A percentile compares a stretch with the other conserved stretches of the same genome.
These are phyloP conservation scores for Zymoseptoria ardabiliae DNA, from an alignment of 2,329 filamentous ascomycete species.

Conservation along the genomic window DNA sequence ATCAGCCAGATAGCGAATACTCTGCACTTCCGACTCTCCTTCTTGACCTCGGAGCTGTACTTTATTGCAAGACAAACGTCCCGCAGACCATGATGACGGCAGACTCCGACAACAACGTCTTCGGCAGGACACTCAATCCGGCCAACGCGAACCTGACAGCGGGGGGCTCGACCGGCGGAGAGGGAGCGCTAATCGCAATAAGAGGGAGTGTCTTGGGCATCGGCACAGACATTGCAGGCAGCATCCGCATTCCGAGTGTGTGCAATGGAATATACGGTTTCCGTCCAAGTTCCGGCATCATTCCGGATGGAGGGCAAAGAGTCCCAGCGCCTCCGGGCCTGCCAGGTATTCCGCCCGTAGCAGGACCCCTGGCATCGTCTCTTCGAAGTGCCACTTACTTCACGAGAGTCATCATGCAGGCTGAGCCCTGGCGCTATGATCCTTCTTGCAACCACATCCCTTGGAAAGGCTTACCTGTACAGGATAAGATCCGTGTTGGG, in stretches of 20 bases:
- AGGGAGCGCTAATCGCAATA: constrained; percentile 53
- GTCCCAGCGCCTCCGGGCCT: constrained; percentile 27
- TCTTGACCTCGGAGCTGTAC: constrained; percentile 41
- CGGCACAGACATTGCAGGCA: constrained; percentile 55
- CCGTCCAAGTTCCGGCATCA: constrained; percentile 7
- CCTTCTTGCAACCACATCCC: constrained; percentile 12
- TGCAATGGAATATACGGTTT: constrained; percentile 44
- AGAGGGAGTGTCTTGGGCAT: constrained; percentile 53
- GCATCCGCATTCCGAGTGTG: constrained; percentile 77
- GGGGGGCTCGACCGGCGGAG: constrained; percentile 61
- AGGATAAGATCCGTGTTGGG: constrained; percentile 15
- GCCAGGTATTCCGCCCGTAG: constrained; percentile 26
- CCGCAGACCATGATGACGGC: constrained; percentile 39
- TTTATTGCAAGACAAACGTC: constrained; percentile 50
- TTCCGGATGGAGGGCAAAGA: constrained; percentile 29
- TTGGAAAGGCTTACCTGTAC: constrained; percentile 9
- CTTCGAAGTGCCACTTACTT: constrained; percentile 14
- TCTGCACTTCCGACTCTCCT: constrained; percentile 38
- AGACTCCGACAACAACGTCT: constrained; percentile 31
- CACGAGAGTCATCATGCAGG: constrained; percentile 12
- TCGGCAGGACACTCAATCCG: constrained; percentile 51
- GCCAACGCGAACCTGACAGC: constrained; percentile 52
- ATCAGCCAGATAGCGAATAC: constrained; percentile 29
- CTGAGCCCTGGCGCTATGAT: constrained; percentile 15
- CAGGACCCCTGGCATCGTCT: constrained; percentile 20